Evolutionary conservation across 768 basidiomycete species (phyloP), one percentile per base, ranked within the genome.

Genomic region (Mycena chlorophos): DNA sequence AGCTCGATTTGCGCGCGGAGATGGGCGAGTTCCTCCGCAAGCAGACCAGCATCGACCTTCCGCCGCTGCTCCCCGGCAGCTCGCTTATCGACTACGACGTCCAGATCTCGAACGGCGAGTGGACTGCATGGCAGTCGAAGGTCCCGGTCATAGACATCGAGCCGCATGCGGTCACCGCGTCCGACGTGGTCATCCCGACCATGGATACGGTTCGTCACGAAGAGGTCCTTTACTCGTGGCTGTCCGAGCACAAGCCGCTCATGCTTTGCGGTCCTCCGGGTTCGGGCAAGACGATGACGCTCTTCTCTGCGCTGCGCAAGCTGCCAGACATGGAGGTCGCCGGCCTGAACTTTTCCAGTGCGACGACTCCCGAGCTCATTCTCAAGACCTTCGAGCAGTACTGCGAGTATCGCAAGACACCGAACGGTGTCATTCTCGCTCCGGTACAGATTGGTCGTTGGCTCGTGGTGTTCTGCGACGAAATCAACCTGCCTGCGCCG

Each of bases 311-410:
- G 10, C 81, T 99, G 27, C 87, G 97, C 54, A 98, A 98, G 71
- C 82, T 98, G 34, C 95, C 97, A 2, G 94, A 98, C 72, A 94
- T 99, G 88, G 97, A 99, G 67, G 94, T 98, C 42, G 95, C 98
- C 62, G 97, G 97, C 45, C 85, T 99, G 63, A 99, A 99, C 74
- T 99, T 99, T 73, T 99, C 97, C 28, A 97, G 94, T 69, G 97
- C 97, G 17, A 98, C 97, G 0, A 98, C 94, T 1, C 97, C 97
- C 0, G 97, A 98, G 68, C 82, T 99, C 26, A 96, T 99, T 58
- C 82, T 99, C 62, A 98, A 98, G 82, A 98, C 97, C 5, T 98
- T 99, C 70, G 97, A 98, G 69, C 97, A 99, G 73, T 97, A 99
- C 67, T 99, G 97, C 75, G 97, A 99, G 73, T 98, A 96, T 68